Evolutionary conservation across 2,329 filamentous ascomycete species (phyloP), one percentile per base, ranked within the genome.

Genomic region (Zopfia rhizophila): DNA sequence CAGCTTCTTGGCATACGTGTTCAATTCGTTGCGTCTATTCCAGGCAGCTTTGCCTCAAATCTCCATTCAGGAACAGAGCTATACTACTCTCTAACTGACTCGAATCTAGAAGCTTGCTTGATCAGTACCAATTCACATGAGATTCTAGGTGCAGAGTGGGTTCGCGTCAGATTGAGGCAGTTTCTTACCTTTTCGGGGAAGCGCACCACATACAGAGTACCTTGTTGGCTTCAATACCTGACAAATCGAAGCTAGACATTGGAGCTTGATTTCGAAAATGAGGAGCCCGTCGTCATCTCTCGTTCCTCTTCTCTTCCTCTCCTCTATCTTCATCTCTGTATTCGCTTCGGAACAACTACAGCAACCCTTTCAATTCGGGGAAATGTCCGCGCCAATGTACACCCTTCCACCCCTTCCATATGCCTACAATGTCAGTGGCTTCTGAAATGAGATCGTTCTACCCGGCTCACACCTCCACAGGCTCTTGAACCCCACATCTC

Each of bases 401-500:
- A 80, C 76, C 6, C 83, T 90, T 4, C 87, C 87, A 24, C 72
- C 78, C 36, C 78, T 90, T 7, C 86, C 86, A 12, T 90, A 89
- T 65, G 81, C 79, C 47, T 89, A 89, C 68, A 74, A 89, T 81
- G 87, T 89, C 72, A 71, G 83, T 74, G 8, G 21, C 8, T 31
- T 11, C 18, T 37, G 5, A 7, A 25, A 25, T n/a, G 2, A 1
- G 3, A 6, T 18, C 2, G 22, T 23, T 23, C 7, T 29, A 21
- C 12, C 2, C 29, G 5, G 30, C 4, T 14, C 4, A 19, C 12
- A 2, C 27, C 21, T 31, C 13, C 14, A 21, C 53, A 88, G 84
- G 87, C 86, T 23, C 77, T 90, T 37, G 86, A 89, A 70, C 87
- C 87, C 7, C 82, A 85, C 74, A 91, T 92, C 75, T 89, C 87